These are phyloP conservation scores for Termitomyces bulborhizus DNA, from an alignment of 768 basidiomycete genomes.

Conservation along the genomic window DNA sequence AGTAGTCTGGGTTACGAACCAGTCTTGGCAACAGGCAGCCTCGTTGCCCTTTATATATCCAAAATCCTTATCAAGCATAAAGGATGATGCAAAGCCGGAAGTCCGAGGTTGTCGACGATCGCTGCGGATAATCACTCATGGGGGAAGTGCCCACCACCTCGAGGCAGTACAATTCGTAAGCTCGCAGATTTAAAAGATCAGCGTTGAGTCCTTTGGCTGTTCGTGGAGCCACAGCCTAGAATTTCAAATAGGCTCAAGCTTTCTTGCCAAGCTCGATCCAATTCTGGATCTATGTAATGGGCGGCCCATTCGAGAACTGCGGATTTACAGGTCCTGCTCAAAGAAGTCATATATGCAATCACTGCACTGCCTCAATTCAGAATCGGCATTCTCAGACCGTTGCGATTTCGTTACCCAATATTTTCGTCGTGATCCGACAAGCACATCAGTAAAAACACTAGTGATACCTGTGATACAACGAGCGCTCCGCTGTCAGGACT, in stretches of 20 bases:
- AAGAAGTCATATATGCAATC: neutral
- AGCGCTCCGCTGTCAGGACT: neutral
- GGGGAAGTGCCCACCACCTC: neutral
- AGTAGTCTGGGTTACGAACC: neutral
- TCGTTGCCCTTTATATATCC: neutral
- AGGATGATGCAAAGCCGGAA: neutral
- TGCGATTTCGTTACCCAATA: too few relatives aligned
- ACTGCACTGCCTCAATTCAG: neutral
- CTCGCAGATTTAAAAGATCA: too few relatives aligned
- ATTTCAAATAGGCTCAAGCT: neutral
- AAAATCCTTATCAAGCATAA: neutral
- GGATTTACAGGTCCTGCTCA: neutral
- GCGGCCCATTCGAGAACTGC: neutral
- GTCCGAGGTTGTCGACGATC: neutral
- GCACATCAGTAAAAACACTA: neutral
- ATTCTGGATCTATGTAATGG: neutral
- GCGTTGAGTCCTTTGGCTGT: neutral
- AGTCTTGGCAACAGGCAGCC: neutral
- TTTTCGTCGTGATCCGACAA: too few relatives aligned
- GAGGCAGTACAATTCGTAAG: too few relatives aligned
- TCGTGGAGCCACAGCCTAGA: neutral
- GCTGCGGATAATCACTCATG: neutral
- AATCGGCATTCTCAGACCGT: neutral
- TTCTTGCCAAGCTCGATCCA: neutral
- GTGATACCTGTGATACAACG: neutral